A percentile compares a stretch with the other conserved stretches of the same genome.
Conservation (phyloP, 176 grass and related monocot species). For the Triticum urartu region DNA sequence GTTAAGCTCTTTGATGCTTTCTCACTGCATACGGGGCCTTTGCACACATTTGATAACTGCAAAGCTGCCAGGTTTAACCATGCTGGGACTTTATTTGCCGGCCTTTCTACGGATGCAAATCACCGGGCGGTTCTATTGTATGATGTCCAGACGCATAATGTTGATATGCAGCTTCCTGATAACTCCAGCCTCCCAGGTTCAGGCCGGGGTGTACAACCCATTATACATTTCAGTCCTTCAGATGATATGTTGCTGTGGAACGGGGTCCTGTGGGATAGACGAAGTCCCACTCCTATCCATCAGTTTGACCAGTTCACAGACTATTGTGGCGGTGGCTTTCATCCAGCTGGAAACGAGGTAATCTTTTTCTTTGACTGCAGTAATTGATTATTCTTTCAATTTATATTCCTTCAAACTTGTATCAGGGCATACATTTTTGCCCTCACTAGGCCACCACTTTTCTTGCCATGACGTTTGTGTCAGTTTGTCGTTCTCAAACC, state of each 20-base stretch:
- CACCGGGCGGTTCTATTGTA: slow-evolving; percentile 71
- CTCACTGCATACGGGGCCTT: slow-evolving; percentile 51
- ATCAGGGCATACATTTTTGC: neutral
- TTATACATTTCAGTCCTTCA: slow-evolving; percentile 94
- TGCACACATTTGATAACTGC: slow-evolving; percentile 86
- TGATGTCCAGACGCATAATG: slow-evolving; percentile 70
- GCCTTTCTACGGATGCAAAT: slow-evolving; percentile 58
- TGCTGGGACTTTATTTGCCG: slow-evolving; percentile 68
- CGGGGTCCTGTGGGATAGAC: slow-evolving; percentile 85
- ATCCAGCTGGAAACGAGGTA: slow-evolving; percentile 98
- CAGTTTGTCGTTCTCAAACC: neutral
- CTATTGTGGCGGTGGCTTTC: slow-evolving; percentile 91
- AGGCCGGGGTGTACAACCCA: slow-evolving; percentile 51
- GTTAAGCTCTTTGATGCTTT: slow-evolving; percentile 85
- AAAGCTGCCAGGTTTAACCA: slow-evolving; percentile 88
- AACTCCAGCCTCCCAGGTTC: slow-evolving; percentile 52
- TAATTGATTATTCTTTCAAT: neutral
- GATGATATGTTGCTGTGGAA: slow-evolving; percentile 93
- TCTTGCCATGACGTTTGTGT: neutral
- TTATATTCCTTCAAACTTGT: neutral
- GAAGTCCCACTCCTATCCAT: slow-evolving; percentile 55
- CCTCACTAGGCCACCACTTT: neutral
- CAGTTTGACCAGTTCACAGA: slow-evolving; percentile 98
- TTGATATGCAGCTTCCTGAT: slow-evolving; percentile 60
- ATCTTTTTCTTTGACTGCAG: neutral